Evolutionary conservation across 164 flowering plant genomes (phyloP), one percentile per base, ranked within the genome.

Genomic region (Tetrastigma voinierianum): DNA sequence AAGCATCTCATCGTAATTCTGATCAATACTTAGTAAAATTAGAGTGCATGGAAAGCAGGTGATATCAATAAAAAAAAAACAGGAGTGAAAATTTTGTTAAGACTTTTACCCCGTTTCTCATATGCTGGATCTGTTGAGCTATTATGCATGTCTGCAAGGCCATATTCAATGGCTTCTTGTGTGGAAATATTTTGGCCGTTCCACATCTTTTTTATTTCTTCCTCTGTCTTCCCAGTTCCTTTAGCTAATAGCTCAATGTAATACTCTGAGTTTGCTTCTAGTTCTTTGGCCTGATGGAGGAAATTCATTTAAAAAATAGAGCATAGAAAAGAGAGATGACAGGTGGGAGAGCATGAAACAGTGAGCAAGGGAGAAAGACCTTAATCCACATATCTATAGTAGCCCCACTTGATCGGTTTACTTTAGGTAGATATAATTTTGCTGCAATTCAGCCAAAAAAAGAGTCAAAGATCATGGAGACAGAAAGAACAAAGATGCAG

Each of bases 351-450:
- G n/a, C n/a, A n/a, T n/a, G 70, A 69, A 51, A 43, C 55, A 11
- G 25, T 47, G 54, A 59, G 51, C n/a, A n/a, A n/a, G 40, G 40
- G 40, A 32, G 40, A 32, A 32, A 32, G 40, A 91, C 98, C 93
- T 84, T 87, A 65, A 88, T 84, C 96, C 97, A 95, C 97, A 92
- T 89, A 73, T 95, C 97, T 57, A 67, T 81, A 40, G 64, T 86
- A 57, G 85, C 67, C 23, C n/a, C 99, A 56, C 89, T 85, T 70
- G 97, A 86, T 73, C 75, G 77, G 71, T 65, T 62, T 57, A 84
- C 87, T 71, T 82, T 84, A 15, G 99, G 99, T 63, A 92, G 77
- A 75, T 89, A 84, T 12, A 95, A 60, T 61, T 84, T 87, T 67
- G 97, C 99, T 95, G 93, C 76, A 83, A 61, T 20, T 45, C 4